Evolutionary conservation across 2,329 filamentous ascomycete species (phyloP).

Genomic region (Emmonsia crescens): DNA sequence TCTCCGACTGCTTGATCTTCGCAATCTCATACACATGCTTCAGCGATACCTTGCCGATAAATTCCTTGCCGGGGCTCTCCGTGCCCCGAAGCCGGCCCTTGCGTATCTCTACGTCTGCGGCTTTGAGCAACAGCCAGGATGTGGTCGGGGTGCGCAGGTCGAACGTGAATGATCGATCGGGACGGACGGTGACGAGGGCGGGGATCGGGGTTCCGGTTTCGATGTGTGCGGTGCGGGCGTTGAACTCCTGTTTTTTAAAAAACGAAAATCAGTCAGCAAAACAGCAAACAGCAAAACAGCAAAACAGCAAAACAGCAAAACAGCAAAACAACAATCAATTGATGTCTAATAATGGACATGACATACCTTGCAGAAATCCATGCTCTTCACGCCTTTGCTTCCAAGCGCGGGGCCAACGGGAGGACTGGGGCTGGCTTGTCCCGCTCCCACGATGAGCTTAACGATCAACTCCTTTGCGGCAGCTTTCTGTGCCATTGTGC

Average conservation of each 20-base stretch:
- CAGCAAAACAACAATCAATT: neutral
- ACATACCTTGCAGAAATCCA: constrained; percentile 95
- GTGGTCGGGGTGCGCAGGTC: constrained; percentile 91
- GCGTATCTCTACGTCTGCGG: constrained; percentile 59
- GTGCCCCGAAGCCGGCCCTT: constrained; percentile 70
- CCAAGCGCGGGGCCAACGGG: constrained; percentile 93
- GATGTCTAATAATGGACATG: constrained; percentile 5
- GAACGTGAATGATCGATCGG: constrained; percentile 87
- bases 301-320: neutral
- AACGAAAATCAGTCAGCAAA: neutral
- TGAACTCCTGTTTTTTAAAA: constrained; percentile 65
- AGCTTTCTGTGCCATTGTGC: constrained; percentile 42
- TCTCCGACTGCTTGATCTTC: constrained; percentile 79
- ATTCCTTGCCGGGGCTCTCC: constrained; percentile 61
- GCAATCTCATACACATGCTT: constrained; percentile 98
- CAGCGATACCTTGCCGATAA: constrained; percentile 72
- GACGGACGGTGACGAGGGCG: constrained; percentile 79
- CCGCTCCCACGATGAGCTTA: constrained; percentile 94
- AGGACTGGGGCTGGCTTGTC: constrained; percentile 86
- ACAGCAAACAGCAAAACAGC: neutral
- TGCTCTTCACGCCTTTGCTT: constrained; percentile 96
- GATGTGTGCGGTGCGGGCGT: constrained; percentile 82
- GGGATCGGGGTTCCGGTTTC: constrained; percentile 74
- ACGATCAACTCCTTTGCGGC: constrained; percentile 62
- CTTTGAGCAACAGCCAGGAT: constrained; percentile 75